Evolutionary conservation across 139 green algal genomes (phyloP), one percentile per base, ranked within the genome.

Genomic region (Auxenochlorella protothecoides): DNA sequence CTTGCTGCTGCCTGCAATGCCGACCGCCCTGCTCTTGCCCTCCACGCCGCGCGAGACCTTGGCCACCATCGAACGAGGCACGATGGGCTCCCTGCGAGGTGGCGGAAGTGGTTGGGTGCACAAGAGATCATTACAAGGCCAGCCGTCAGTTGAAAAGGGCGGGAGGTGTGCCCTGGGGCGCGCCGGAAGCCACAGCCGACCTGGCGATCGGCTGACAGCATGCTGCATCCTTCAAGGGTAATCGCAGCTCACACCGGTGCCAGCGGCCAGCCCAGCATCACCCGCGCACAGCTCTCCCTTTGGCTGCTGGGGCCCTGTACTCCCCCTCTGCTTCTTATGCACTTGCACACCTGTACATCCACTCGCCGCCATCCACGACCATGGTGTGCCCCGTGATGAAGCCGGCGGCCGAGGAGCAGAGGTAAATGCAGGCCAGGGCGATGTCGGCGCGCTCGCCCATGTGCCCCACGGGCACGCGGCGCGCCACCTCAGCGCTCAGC

Each of bases 381-480:
- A 96, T 62, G 4, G 84, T 90, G 79, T 91, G 81, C 3, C 89
- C 89, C 67, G 73, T 80, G 2, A 91, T 68, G 62, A 78, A 91
- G 51, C 57, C 14, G 6, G 78, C 89, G 3, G 85, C 84, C 3
- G 73, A 69, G 5, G 84, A 89, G 9, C 80, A 70, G 54, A 98
- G 82, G 81, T 89, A 98, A 3, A 96, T 68, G 54, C 77, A 85
- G 3, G 86, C 87, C 81, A 93, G 87, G 12, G 86, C 93, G 12
- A 97, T 97, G 83, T 98, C 93, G 80, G 82, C 89, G 52, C 86
- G 86, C 54, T 78, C 70, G 11, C 90, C 93, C 81, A 97, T 88
- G 59, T 79, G 72, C 4, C 84, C 83, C 59, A 98, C 68, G 0
- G 92, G 91, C 14, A 96, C 85, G 14, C 61, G 75, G 11, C 69